Base-by-base conservation (phyloP, 164 flowering plant species). In the Umbellularia californica region DNA sequence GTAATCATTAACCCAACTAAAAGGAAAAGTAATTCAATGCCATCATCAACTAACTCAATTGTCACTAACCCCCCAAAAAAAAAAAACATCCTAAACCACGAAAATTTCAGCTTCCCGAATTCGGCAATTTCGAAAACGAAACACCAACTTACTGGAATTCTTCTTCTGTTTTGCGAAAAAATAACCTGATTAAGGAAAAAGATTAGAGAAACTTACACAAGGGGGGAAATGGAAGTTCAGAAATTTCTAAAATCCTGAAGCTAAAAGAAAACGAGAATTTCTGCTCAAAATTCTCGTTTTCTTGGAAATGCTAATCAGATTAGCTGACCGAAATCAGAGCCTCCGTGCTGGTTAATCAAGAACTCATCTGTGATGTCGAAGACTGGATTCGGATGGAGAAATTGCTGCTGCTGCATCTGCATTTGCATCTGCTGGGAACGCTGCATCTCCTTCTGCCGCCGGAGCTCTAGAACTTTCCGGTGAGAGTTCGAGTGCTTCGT, bases 401-500 rank as follows among this genome's bases (percentile, higher is more conserved):
- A 80, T 63, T 82, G 83, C 14, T 84, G 89, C 23, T 68, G 70
- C 25, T 3, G 5, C 33, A n/a, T n/a, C n/a, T 30, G 35, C 35
- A 30, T 30, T 5, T 30, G 35, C 35, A 17, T 20, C 52, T 82
- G 87, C 74, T 79, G 86, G 1, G 82, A n/a, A n/a, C 70, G 75
- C 30, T 83, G 88, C 79, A 86, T 0, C 70, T 89, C 97, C 86
- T 85, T 89, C 76, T 94, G 98, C 71, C 94, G 74, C 65, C 97
- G 83, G 41, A 94, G 92, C 84, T 94, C 98, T 82, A 94, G 28
- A 1, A 94, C 98, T 75, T 93, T 94, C 84, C 98, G 74, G 76
- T 94, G 98, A 0, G 98, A 93, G 76, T 94, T 94, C 11, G 98
- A 94, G 72, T 94, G 98, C 77, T 83, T 87, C 0, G 93, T 75